Percentiles rank a stretch among this genome's conserved stretches.
phyloP scores from a whole-genome alignment of 768 basidiomycete genomes.

The Exidia glandulosa region DNA sequence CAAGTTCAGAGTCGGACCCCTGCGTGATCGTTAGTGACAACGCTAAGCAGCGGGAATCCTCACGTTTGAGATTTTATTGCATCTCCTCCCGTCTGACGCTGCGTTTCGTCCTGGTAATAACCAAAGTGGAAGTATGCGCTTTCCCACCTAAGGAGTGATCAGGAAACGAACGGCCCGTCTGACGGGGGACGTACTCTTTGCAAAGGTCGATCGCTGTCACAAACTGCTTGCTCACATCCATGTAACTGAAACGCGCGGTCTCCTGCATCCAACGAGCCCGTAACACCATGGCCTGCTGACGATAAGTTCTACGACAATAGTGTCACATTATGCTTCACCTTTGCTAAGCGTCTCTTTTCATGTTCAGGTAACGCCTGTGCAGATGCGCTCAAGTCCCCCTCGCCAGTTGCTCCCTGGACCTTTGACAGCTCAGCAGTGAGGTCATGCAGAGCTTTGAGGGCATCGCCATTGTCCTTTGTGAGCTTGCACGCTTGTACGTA shows the following conservation, averaged over 20 bases:
- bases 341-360: neutral
- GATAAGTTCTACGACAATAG: neutral
- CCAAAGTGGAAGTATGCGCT: constrained; percentile 80
- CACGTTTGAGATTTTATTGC: constrained; percentile 1
- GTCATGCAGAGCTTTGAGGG: constrained; percentile 76
- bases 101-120: constrained; percentile 75
- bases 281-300: constrained; percentile 55
- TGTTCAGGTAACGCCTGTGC: neutral
- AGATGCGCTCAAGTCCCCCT: neutral
- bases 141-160: constrained; percentile 48
- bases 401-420: neutral
- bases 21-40: constrained; percentile 13
- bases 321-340: neutral
- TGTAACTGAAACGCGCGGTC: constrained; percentile 65
- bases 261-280: constrained; percentile 91
- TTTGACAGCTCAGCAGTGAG: constrained; percentile 53
- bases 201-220: constrained; percentile 21
- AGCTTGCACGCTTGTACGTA: constrained; percentile 91
- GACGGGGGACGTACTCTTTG: constrained; percentile 17
- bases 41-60: neutral
- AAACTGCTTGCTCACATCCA: constrained; percentile 45
- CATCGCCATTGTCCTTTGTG: constrained; percentile 64
- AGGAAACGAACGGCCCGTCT: neutral
- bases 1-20: constrained; percentile 48
- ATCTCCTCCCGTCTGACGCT: constrained; percentile 8